Evolutionary conservation across 2,329 filamentous ascomycete genomes (phyloP).

Genomic region (Apiospora rasikravindrae): DNA sequence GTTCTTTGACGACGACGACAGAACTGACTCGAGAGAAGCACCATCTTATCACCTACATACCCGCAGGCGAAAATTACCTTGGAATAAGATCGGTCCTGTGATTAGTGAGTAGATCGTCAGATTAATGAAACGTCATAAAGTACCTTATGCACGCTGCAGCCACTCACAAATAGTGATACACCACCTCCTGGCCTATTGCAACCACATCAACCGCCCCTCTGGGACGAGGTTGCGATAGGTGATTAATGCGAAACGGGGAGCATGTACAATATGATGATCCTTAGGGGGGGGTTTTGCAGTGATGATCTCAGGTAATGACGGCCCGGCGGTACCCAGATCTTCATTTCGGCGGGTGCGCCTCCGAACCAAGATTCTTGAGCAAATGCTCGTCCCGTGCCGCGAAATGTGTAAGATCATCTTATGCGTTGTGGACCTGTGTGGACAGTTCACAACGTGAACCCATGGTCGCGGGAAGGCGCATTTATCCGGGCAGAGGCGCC

Average conservation of each 20-base stretch:
- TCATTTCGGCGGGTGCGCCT: constrained; percentile 1
- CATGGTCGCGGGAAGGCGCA: neutral
- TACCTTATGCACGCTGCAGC: neutral
- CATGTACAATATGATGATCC: neutral
- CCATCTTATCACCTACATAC: no score
- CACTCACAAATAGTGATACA: neutral
- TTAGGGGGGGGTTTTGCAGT: neutral
- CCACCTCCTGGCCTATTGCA: neutral
- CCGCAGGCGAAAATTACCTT: no score
- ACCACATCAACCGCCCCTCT: neutral
- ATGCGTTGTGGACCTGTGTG: neutral
- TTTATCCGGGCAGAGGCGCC: constrained; percentile 7
- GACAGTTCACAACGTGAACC: neutral
- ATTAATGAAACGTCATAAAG: neutral
- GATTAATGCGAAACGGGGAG: no score
- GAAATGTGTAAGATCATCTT: neutral
- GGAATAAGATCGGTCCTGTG: no score
- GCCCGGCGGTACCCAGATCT: constrained; percentile 1
- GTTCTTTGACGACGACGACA: no score
- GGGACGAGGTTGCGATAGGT: neutral
- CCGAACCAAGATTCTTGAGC: constrained; percentile 14
- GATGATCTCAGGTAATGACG: neutral
- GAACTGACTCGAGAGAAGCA: no score
- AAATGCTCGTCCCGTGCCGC: constrained; percentile 1
- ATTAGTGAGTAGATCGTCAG: neutral